Conservation (phyloP, 257 asterid species). For the Nicotiana undulata region DNA sequence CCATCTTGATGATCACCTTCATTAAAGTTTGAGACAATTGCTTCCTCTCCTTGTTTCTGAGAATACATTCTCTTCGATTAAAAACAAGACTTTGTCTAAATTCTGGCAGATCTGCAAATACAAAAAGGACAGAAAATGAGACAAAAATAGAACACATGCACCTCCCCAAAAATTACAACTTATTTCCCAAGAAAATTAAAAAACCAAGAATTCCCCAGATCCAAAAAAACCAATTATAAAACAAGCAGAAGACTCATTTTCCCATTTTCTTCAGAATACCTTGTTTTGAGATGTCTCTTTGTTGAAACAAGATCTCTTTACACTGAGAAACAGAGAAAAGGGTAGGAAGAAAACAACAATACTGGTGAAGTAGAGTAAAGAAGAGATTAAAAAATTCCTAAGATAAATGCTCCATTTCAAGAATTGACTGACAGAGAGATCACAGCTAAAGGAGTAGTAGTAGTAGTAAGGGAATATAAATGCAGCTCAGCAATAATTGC, state of each 20-base stretch:
- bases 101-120: constrained; percentile 12
- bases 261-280: constrained; percentile 11
- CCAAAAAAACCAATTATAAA: background rate
- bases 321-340: background rate
- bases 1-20: constrained; percentile 40
- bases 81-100: background rate
- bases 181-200: background rate
- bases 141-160: constrained; percentile 1
- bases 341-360: background rate
- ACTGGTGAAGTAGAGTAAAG: background rate
- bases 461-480: background rate
- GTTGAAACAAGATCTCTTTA: constrained; percentile 19
- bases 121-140: constrained; percentile 15
- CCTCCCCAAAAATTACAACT: background rate
- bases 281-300: constrained; percentile 29
- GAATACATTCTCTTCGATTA: constrained; percentile 41
- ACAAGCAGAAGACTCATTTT: background rate
- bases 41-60: constrained; percentile 82
- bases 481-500: background rate
- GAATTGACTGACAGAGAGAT: background rate
- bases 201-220: background rate
- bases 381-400: background rate
- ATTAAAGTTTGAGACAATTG: constrained; percentile 56
- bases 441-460: background rate
- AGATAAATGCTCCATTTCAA: background rate